Evolutionary conservation across 441 rosid genomes (phyloP).

Genomic region (Erodium texanum): DNA sequence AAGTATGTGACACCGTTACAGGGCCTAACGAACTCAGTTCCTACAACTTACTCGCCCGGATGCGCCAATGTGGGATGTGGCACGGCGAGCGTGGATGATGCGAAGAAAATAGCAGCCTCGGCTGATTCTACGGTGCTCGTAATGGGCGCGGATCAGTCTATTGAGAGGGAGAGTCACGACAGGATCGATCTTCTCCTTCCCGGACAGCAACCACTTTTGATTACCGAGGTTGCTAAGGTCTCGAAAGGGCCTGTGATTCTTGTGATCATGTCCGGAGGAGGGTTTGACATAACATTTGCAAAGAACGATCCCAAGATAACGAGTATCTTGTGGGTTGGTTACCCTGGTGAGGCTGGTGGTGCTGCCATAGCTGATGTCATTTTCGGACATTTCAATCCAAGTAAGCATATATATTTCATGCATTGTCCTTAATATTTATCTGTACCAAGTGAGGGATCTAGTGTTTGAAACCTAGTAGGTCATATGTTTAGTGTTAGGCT

Average conservation of each 20-base stretch:
- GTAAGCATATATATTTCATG: conserved; percentile 36
- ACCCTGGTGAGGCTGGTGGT: conserved; percentile 89
- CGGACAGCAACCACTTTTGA: conserved; percentile 53
- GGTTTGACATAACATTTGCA: conserved; percentile 62
- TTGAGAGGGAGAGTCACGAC: conserved; percentile 57
- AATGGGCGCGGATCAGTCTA: conserved; percentile 65
- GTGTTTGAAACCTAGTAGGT: too few relatives aligned
- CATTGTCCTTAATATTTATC: too few relatives aligned
- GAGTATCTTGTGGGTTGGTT: conserved; percentile 80
- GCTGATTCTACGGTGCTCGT: conserved; percentile 71
- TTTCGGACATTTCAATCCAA: conserved; percentile 67
- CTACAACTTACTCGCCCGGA: conserved; percentile 33
- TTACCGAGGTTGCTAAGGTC: conserved; percentile 56
- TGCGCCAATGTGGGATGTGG: conserved; percentile 50
- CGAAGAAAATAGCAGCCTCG: conserved; percentile 36
- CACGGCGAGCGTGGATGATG: conserved; percentile 42
- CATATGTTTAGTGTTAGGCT: too few relatives aligned
- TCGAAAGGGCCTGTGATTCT: conserved; percentile 76
- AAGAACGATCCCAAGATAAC: conserved; percentile 45
- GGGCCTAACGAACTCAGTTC: not conserved
- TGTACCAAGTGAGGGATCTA: too few relatives aligned
- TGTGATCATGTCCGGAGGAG: conserved; percentile 84
- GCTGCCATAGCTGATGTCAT: conserved; percentile 69
- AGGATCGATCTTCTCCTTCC: conserved; percentile 54
- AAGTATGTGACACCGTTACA: conserved; percentile 25